Conservation (phyloP, 2,329 filamentous ascomycete species). For the Paraphaeosphaeria minitans region DNA sequence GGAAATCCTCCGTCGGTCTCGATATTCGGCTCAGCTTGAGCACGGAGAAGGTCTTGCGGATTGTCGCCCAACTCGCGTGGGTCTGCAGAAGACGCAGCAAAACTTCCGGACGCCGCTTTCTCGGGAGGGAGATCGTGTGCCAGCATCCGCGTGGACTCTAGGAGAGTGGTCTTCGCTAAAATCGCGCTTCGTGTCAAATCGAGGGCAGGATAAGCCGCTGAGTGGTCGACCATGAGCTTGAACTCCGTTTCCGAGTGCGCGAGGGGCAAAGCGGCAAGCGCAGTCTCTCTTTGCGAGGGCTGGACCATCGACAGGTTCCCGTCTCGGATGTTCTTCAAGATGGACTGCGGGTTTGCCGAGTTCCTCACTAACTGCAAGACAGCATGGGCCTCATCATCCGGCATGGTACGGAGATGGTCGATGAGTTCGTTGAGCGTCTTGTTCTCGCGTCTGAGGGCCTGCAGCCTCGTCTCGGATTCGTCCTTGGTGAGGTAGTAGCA, state of each 20-base stretch:
- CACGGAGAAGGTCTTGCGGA: background rate
- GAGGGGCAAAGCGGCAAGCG: background rate
- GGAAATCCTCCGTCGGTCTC: background rate
- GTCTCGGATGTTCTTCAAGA: slow-evolving; percentile 5
- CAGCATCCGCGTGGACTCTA: background rate
- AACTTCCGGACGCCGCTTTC: background rate
- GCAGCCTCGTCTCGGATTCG: slow-evolving; percentile 10
- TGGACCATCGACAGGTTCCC: slow-evolving; percentile 1
- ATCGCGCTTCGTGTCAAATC: slow-evolving; percentile 1
- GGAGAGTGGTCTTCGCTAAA: background rate
- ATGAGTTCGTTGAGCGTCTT: slow-evolving; percentile 7
- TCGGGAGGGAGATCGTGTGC: background rate
- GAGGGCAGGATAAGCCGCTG: slow-evolving; percentile 7
- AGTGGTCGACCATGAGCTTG: slow-evolving; percentile 6
- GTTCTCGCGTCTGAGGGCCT: slow-evolving; percentile 10
- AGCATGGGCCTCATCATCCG: slow-evolving; percentile 3
- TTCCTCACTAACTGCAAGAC: background rate
- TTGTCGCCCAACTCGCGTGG: background rate
- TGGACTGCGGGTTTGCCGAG: background rate
- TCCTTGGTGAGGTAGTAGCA: slow-evolving; percentile 10
- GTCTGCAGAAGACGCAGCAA: background rate
- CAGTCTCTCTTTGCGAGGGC: slow-evolving; percentile 2
- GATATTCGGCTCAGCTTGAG: background rate
- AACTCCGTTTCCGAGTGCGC: slow-evolving; percentile 5
- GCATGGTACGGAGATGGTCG: background rate